These are phyloP conservation scores for Apiospora arundinis DNA, from an alignment of 2,329 filamentous ascomycete genomes.

Conservation along the genomic window DNA sequence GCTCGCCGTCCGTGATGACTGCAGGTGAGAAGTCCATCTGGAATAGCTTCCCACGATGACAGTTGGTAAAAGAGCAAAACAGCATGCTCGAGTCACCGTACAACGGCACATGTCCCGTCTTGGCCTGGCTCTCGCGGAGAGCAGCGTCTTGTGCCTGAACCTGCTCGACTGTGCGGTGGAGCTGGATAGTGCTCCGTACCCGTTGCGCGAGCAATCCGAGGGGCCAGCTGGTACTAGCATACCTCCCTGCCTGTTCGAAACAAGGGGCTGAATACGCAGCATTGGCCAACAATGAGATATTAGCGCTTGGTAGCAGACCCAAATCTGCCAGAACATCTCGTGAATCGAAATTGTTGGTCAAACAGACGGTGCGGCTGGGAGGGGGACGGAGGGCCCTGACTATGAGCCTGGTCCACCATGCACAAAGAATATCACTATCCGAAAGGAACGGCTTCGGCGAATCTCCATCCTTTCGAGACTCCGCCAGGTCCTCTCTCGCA, in stretches of 20 bases:
- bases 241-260: constrained; percentile 2
- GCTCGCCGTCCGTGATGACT: background rate
- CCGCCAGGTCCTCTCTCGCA: constrained; percentile 7
- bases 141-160: constrained; percentile 12
- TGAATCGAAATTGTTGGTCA: constrained; percentile 18
- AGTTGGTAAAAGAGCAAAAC: constrained; percentile 14
- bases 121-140: constrained; percentile 11
- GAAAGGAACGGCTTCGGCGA: constrained; percentile 4
- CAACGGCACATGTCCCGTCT: constrained; percentile 13
- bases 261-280: constrained; percentile 14
- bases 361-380: constrained; percentile 15
- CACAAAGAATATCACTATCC: constrained; percentile 16
- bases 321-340: constrained; percentile 1
- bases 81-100: constrained; percentile 16
- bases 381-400: background rate
- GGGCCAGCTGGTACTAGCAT: constrained; percentile 11
- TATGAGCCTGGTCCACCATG: constrained; percentile 16
- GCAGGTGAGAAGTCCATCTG: constrained; percentile 17
- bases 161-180: constrained; percentile 16
- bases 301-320: background rate
- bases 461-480: background rate
- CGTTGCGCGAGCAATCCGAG: constrained; percentile 2
- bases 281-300: constrained; percentile 13
- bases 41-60: constrained; percentile 11
- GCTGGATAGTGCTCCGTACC: constrained; percentile 10